Evolutionary conservation across 2,329 filamentous ascomycete species (phyloP).

Genomic region (Pezicula neosporulosa): DNA sequence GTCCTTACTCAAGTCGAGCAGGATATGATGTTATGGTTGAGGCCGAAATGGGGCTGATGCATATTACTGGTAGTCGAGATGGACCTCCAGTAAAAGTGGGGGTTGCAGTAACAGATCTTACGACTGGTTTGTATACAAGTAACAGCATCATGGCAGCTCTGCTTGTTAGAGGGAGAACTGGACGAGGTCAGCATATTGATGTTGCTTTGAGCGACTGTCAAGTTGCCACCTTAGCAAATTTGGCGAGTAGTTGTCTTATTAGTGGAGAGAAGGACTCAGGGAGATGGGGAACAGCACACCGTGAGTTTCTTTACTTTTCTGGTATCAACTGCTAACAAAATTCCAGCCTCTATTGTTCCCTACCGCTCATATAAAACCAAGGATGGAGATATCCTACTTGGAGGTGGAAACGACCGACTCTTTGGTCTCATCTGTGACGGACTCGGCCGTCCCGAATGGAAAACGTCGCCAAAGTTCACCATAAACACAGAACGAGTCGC

Average conservation of each 20-base stretch:
- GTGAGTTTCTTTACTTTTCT: conserved; percentile 40
- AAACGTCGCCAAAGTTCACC: conserved; percentile 53
- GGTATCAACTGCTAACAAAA: conserved; percentile 6
- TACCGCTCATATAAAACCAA: conserved; percentile 81
- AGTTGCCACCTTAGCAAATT: conserved; percentile 90
- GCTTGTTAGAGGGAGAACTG: conserved; percentile 68
- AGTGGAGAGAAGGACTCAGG: conserved; percentile 85
- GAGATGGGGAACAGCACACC: conserved; percentile 95
- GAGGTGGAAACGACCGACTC: conserved; percentile 69
- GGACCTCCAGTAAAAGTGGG: conserved; percentile 95
- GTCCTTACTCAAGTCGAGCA: conserved; percentile 80
- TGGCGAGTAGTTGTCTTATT: conserved; percentile 87
- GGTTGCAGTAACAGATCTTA: conserved; percentile 93
- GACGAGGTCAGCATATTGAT: conserved; percentile 88
- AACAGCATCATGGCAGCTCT: conserved; percentile 95
- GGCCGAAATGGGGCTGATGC: conserved; percentile 97
- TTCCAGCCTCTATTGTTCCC: conserved; percentile 85
- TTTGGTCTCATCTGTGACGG: conserved; percentile 63
- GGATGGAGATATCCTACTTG: conserved; percentile 67
- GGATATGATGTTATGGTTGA: conserved; percentile 99
- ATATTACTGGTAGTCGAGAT: conserved; percentile 87
- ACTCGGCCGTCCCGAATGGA: conserved; percentile 56
- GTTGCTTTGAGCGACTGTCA: conserved; percentile 91
- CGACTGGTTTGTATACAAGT: conserved; percentile 90
- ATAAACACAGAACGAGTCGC: conserved; percentile 62